Evolutionary conservation across 768 basidiomycete species (phyloP).

Genomic region (Calocybe gangraenosa): DNA sequence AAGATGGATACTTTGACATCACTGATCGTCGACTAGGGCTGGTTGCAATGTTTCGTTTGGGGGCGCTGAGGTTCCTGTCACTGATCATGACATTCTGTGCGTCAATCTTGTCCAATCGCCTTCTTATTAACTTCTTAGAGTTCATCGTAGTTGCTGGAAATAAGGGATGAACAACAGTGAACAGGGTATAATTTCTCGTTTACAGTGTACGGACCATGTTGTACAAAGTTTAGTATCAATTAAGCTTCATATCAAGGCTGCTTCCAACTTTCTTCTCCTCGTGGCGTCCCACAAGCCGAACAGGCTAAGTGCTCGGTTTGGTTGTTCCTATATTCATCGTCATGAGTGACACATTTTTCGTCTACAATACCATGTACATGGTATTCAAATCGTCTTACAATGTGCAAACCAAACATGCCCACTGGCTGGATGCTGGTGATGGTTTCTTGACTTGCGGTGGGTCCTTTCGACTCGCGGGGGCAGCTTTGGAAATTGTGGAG

Average conservation of each 20-base stretch:
- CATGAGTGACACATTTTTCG: background rate
- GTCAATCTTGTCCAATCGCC: slow-evolving; percentile 17
- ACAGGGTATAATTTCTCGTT: no score
- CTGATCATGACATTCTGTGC: slow-evolving; percentile 46
- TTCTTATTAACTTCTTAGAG: slow-evolving; percentile 2
- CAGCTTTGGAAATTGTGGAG: slow-evolving; percentile 5
- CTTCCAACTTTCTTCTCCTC: slow-evolving; percentile 26
- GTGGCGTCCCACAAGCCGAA: slow-evolving; percentile 54
- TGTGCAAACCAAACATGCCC: slow-evolving; percentile 62
- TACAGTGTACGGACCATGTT: slow-evolving; percentile 3
- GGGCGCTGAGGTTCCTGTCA: slow-evolving; percentile 36
- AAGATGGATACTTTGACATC: background rate
- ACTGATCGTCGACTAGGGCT: slow-evolving; percentile 23
- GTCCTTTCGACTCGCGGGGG: background rate
- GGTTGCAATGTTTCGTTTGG: slow-evolving; percentile 44
- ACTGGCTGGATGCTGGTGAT: slow-evolving; percentile 19
- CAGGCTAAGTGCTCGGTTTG: slow-evolving; percentile 52
- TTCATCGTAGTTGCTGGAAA: slow-evolving; percentile 32
- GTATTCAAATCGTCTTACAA: slow-evolving; percentile 44
- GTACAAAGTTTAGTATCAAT: slow-evolving; percentile 5
- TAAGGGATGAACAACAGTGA: slow-evolving; percentile 12
- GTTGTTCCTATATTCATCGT: slow-evolving; percentile 39
- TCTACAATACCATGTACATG: slow-evolving; percentile 39
- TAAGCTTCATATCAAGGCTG: background rate
- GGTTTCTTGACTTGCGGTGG: background rate